Evolutionary conservation across 352 stramenopile genomes (phyloP), one percentile per base, ranked within the genome.

Genomic region (Phytopythium ostracodes): DNA sequence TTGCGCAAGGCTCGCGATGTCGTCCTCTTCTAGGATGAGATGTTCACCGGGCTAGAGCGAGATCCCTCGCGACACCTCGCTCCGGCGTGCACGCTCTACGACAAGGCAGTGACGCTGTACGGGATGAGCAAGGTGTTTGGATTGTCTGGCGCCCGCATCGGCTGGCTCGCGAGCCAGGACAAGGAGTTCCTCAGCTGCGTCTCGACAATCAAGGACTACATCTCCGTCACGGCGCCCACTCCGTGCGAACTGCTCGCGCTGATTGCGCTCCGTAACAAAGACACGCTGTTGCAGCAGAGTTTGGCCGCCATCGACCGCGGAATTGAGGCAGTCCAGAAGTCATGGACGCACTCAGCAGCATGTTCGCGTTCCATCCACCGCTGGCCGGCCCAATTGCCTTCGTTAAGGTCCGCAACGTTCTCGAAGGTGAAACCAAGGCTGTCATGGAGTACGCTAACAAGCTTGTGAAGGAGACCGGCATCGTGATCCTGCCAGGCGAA

Each of bases 11-110:
- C 52, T 50, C 63, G 72, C 44, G 66, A 68, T 20, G 24, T 71
- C 25, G 88, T 75, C 36, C 55, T 91, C 24, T 91, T 91, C 38
- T 81, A 61, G 4, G 82, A 91, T 60, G 81, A 91, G 61, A 87
- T 91, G 71, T 91, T 92, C 56, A 62, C 63, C 24, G 63, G 62
- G 4, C 55, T 89, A 20, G 79, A 87, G 58, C 40, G 59, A 42
- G 58, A 72, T 14, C 47, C 50, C 4, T 40, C 67, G 12, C 42
- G 59, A 4, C 66, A 64, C 18, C 62, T 85, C 3, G 55, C 72
- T 12, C 22, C 72, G 4, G 73, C 72, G 1, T 71, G 62, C 29
- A 53, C 44, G 12, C 44, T 68, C 0, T 92, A 88, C 59, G 70
- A 79, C 35, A 79, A 81, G 51, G 79, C 50, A 5, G 67, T 92